Evolutionary conservation across 1,139 yeast genomes (phyloP).

Genomic region (Arxiozyma slooffiae): DNA sequence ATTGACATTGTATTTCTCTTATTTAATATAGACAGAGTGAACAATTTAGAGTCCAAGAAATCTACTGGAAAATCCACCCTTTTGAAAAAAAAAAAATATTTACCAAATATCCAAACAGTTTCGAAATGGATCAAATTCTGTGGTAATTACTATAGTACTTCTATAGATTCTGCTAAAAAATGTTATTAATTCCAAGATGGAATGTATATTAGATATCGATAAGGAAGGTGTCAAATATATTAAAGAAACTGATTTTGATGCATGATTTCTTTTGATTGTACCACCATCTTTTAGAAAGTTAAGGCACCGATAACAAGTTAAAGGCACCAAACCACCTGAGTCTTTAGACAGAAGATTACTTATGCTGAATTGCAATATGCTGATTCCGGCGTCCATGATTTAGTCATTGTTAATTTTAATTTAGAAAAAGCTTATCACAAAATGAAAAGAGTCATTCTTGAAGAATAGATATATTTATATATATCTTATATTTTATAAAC

Average conservation of each 20-base stretch:
- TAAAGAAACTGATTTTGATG: constrained; percentile 67
- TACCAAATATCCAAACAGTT: constrained; percentile 77
- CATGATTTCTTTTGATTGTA: constrained; percentile 75
- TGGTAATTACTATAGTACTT: constrained; percentile 94
- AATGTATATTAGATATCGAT: constrained; percentile 90
- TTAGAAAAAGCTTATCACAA: constrained; percentile 79
- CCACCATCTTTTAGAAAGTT: constrained; percentile 85
- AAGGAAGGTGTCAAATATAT: constrained; percentile 97
- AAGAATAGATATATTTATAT: not conserved
- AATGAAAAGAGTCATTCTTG: constrained; percentile 62
- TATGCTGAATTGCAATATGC: constrained; percentile 80
- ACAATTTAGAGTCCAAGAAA: constrained; percentile 84
- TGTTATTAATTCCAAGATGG: constrained; percentile 46
- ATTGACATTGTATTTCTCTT: too few species aligned
- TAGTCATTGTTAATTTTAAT: constrained; percentile 80
- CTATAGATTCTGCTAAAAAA: constrained; percentile 70
- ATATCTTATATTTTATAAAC: too few species aligned
- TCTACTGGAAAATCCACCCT: constrained; percentile 92
- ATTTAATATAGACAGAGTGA: too few species aligned
- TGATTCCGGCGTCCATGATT: constrained; percentile 84
- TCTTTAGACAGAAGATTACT: constrained; percentile 74
- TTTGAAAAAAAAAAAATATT: constrained; percentile 77
- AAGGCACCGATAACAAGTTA: constrained; percentile 60
- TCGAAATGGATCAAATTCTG: constrained; percentile 99
- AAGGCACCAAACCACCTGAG: constrained; percentile 92